Base-by-base conservation (phyloP, 106 monocot genomes). In the Dendrobium huoshanense region DNA sequence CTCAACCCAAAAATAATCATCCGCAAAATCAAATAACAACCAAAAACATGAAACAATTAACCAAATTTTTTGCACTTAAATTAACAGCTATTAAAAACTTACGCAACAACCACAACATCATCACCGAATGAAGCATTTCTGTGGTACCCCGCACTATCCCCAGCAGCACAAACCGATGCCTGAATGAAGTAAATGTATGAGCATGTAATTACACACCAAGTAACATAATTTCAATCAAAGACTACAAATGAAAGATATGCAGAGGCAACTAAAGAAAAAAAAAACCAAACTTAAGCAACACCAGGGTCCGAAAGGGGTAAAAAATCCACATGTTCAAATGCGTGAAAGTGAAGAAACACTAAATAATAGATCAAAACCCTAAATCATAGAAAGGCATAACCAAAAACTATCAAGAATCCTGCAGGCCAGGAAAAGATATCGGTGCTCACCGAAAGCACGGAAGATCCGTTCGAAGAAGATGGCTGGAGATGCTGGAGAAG, bases 81-180 rank as follows among this genome's bases (percentile, higher is more conserved):
- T 59, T 11, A 58, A 44, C 1, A 76, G 7, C 18, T 33, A 77
- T 19, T 37, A 17, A 72, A 42, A 9, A 79, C 89, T 87, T 48
- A 90, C 87, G 89, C 89, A 40, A 90, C 89, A 68, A 90, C 74
- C 10, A 90, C 89, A 19, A 90, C 89, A 68, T 90, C 89, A 79
- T 90, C 89, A 15, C 83, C 85, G 48, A 82, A 90, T 17, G 77
- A 79, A 77, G 89, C 80, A 48, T 70, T 82, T 77, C 89, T 79
- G 70, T 84, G 82, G 72, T 87, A 89, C 10, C 82, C 79, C 19
- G 89, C 86, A 48, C 89, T 89, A 61, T 89, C 86, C 10, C 89
- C 89, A 20, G 86, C 89, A 45, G 89, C 81, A 42, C 89, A 89
- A 22, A 55, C 80, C 19, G 89, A 86, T 51, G 86, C 84, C 89